Conservation (phyloP, 768 basidiomycete genomes). For the Boletus pseudo-olivaceus region DNA sequence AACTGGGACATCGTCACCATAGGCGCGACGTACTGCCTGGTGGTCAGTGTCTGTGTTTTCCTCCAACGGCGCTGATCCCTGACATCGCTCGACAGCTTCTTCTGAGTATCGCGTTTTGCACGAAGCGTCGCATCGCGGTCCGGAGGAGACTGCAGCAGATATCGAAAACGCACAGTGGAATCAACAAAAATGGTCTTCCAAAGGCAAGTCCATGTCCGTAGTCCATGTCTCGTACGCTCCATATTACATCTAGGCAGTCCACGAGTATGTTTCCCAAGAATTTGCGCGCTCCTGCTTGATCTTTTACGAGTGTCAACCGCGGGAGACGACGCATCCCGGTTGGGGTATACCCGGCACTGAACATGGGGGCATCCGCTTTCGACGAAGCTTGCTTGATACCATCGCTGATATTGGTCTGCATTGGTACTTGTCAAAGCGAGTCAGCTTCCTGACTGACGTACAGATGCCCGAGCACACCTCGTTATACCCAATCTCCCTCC, state of each 20-base stretch:
- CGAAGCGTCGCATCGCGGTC: conserved; percentile 67
- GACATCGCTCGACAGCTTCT: conserved; percentile 41
- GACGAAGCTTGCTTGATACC: conserved; percentile 66
- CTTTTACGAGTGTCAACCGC: conserved; percentile 67
- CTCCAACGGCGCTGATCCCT: neutral
- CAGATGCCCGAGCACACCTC: conserved; percentile 66
- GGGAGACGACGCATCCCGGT: conserved; percentile 61
- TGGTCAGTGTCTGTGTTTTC: conserved; percentile 47
- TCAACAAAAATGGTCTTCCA: conserved; percentile 56
- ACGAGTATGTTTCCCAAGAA: conserved; percentile 67
- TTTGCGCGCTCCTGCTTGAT: conserved; percentile 73
- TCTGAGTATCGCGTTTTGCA: conserved; percentile 57
- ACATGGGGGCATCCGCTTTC: conserved; percentile 60
- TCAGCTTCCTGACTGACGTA: conserved; percentile 4
- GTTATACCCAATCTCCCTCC: conserved; percentile 71
- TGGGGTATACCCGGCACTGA: conserved; percentile 73
- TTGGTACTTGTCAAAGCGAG: neutral
- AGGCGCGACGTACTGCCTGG: conserved; percentile 63
- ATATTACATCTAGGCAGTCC: conserved; percentile 47
- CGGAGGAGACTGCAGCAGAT: conserved; percentile 62
- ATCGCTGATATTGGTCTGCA: conserved; percentile 63
- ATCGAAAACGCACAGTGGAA: conserved; percentile 54
- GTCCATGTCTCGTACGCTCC: neutral
- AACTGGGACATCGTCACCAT: conserved; percentile 71
- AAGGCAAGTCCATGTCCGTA: conserved; percentile 38